These are phyloP conservation scores for Cytospora mali DNA, from an alignment of 2,329 filamentous ascomycete species.

Conservation along the genomic window DNA sequence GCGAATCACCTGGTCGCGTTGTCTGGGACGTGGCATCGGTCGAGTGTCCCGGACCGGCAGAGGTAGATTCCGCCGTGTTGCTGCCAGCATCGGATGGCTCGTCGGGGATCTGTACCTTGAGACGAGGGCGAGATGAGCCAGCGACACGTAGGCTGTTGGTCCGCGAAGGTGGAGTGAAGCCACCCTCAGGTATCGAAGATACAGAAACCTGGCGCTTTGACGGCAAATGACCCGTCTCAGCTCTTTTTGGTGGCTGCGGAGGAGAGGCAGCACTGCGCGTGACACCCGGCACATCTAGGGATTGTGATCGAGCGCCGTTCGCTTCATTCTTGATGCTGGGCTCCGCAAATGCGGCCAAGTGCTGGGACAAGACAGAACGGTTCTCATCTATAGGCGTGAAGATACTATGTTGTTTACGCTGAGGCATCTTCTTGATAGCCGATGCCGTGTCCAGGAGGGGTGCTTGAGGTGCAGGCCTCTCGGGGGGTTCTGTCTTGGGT, in stretches of 20 bases:
- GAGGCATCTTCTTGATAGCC: slow-evolving; percentile 65
- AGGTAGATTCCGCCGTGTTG: slow-evolving; percentile 71
- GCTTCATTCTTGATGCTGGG: slow-evolving; percentile 37
- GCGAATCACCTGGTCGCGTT: slow-evolving; percentile 55
- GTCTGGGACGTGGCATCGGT: slow-evolving; percentile 61
- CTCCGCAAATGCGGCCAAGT: slow-evolving; percentile 70
- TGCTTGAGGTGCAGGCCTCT: slow-evolving; percentile 44
- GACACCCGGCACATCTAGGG: slow-evolving; percentile 63
- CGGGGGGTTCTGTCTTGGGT: slow-evolving; percentile 47
- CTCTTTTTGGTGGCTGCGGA: slow-evolving; percentile 53
- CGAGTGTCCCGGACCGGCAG: slow-evolving; percentile 58
- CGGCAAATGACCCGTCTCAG: slow-evolving; percentile 53
- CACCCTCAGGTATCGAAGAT: slow-evolving; percentile 65
- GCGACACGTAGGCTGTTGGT: slow-evolving; percentile 75
- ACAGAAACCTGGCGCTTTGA: slow-evolving; percentile 55
- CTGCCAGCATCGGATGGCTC: slow-evolving; percentile 74
- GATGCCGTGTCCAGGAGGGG: slow-evolving; percentile 54
- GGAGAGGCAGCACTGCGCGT: slow-evolving; percentile 59
- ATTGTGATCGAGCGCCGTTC: slow-evolving; percentile 58
- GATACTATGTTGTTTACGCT: slow-evolving; percentile 85
- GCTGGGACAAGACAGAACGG: slow-evolving; percentile 82
- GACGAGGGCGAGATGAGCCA: slow-evolving; percentile 70
- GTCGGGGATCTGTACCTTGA: slow-evolving; percentile 94
- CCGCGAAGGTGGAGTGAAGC: slow-evolving; percentile 71
- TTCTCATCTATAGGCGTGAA: slow-evolving; percentile 97